Evolutionary conservation across 2,329 filamentous ascomycete species (phyloP), one percentile per base, ranked within the genome.

Genomic region (Calonectria hongkongensis): DNA sequence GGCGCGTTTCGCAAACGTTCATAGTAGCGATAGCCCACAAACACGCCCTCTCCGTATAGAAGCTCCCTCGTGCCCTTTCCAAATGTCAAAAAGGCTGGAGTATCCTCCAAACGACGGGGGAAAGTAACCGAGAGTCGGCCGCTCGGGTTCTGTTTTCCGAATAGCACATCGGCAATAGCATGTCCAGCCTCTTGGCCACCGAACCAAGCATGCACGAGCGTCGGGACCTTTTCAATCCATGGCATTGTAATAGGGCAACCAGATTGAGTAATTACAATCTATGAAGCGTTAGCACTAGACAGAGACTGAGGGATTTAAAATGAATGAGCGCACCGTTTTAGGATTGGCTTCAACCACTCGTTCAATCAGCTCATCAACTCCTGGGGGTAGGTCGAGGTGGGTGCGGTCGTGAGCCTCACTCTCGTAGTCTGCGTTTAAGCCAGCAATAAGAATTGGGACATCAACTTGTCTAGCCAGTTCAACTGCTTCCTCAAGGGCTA

Each of bases 61-160:
- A 92, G 90, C 75, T 90, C 87, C 54, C 89, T 82, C 79, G 93
- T 91, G 82, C 94, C 92, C 66, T 91, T 91, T 0, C 91, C 91
- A 89, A 92, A 94, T 82, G 93, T 94, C 81, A 92, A 88, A 82
- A 90, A 93, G 0, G 92, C 90, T 0, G 92, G 92, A 39, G 92
- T 91, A 78, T 94, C 91, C 79, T 92, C 86, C 13, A 91, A 83
- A 8, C 86, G 83, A 58, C 83, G 87, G 4, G 93, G 93, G 82
- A 94, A 94, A 0, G 92, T 93, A 16, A 92, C 84, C 0, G 91
- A 90, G 2, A 93, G 83, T 75, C 92, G 92, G 3, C 89, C 92
- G 66, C 88, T 89, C 0, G 92, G 92, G 75, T 91, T 92, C 64
- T 89, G 85, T 60, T 88, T 85, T 43, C 91, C 92, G 71, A 91